phyloP scores from a whole-genome alignment of 2,329 filamentous ascomycete species.

The Alternaria sp. region DNA sequence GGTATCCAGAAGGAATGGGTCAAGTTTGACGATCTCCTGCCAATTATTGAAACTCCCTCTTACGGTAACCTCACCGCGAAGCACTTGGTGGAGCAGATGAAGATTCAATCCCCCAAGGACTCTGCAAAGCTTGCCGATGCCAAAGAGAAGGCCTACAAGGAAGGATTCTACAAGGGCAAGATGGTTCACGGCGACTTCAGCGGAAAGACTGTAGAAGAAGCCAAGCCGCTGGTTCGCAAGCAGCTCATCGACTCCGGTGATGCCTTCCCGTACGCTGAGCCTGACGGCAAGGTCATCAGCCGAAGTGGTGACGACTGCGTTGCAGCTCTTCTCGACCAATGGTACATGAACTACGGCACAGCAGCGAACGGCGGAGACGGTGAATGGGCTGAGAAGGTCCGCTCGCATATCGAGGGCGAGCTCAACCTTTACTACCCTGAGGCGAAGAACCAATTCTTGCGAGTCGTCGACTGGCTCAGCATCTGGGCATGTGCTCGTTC shows the following conservation, averaged over 20 bases:
- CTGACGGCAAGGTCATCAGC: conserved; percentile 85
- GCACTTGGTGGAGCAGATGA: conserved; percentile 86
- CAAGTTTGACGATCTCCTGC: conserved; percentile 79
- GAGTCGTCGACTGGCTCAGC: conserved; percentile 86
- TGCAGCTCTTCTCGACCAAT: conserved; percentile 92
- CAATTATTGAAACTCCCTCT: conserved; percentile 77
- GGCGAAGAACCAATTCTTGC: conserved; percentile 71
- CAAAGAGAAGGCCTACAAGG: conserved; percentile 96
- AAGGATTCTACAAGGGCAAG: conserved; percentile 94
- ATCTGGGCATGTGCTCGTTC: conserved; percentile 89
- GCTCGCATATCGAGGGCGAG: conserved; percentile 59
- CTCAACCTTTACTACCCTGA: conserved; percentile 79
- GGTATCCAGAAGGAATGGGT: conserved; percentile 97
- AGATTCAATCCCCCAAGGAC: conserved; percentile 97
- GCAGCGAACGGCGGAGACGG: conserved; percentile 70
- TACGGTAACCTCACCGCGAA: conserved; percentile 88
- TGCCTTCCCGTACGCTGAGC: conserved; percentile 93
- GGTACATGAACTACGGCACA: conserved; percentile 93
- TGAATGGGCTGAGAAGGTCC: conserved; percentile 77
- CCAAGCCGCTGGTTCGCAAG: conserved; percentile 84
- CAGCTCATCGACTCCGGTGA: conserved; percentile 77
- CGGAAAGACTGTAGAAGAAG: conserved; percentile 84
- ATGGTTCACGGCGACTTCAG: conserved; percentile 89
- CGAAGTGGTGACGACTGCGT: conserved; percentile 93
- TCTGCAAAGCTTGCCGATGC: conserved; percentile 88